Conservation (phyloP, 164 flowering plant genomes). For the Berberis vulgaris region DNA sequence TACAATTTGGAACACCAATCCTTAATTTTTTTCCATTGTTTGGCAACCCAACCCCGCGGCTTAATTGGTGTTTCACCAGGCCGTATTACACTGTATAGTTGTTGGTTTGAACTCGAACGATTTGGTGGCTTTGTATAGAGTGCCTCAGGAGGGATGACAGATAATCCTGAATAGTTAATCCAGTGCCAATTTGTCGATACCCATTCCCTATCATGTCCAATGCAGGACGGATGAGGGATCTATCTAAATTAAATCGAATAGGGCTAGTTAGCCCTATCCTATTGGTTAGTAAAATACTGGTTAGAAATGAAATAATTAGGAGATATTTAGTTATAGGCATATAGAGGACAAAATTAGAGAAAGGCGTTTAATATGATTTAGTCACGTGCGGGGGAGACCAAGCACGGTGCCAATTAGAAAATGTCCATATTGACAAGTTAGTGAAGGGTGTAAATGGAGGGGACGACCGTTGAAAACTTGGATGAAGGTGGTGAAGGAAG, state of each 20-base stretch:
- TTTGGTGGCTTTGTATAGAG: slow-evolving; percentile 27
- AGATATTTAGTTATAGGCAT: too few species aligned
- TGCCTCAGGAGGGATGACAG: slow-evolving; percentile 31
- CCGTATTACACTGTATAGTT: slow-evolving; percentile 46
- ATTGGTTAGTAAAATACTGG: slow-evolving; percentile 11
- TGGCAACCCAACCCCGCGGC: slow-evolving; percentile 89
- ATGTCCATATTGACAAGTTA: too few species aligned
- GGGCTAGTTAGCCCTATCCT: slow-evolving; percentile 38
- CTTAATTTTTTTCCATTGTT: slow-evolving; percentile 47
- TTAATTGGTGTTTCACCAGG: slow-evolving; percentile 50
- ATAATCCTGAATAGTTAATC: slow-evolving; percentile 62
- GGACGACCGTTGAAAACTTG: too few species aligned
- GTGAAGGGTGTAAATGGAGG: too few species aligned
- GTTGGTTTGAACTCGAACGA: slow-evolving; percentile 26
- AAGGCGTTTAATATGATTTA: too few species aligned
- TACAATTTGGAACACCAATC: slow-evolving; percentile 67
- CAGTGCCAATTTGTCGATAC: slow-evolving; percentile 55
- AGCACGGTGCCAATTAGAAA: too few species aligned
- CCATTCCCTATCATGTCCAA: slow-evolving; percentile 63
- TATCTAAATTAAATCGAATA: slow-evolving; percentile 34
- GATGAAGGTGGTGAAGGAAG: too few species aligned
- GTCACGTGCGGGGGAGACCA: too few species aligned
- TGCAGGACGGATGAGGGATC: slow-evolving; percentile 43
- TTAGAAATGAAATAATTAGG: neutral
- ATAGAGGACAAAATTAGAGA: too few species aligned